phyloP scores from a whole-genome alignment of 1,284 basidiomycete species.

The Rhodotorula sp. region DNA sequence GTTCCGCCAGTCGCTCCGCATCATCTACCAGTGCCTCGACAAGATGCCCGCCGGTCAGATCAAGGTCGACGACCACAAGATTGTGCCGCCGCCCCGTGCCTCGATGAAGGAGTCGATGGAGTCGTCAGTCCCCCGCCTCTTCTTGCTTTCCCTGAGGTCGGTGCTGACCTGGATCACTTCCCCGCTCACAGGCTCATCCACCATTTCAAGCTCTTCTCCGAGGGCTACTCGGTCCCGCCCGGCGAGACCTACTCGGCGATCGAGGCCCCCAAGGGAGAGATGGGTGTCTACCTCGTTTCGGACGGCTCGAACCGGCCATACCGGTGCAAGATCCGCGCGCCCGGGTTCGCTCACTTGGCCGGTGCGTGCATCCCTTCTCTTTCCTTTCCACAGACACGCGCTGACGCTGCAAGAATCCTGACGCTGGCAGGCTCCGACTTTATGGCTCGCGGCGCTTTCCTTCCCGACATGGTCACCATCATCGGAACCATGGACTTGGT shows the following conservation, averaged over 20 bases:
- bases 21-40: slow-evolving; percentile 88
- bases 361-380: background rate
- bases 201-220: slow-evolving; percentile 94
- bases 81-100: slow-evolving; percentile 92
- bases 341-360: slow-evolving; percentile 54
- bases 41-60: slow-evolving; percentile 92
- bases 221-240: slow-evolving; percentile 96
- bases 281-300: slow-evolving; percentile 89
- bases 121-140: slow-evolving; percentile 1
- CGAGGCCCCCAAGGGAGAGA: slow-evolving; percentile 98
- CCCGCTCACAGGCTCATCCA: slow-evolving; percentile 68
- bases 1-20: slow-evolving; percentile 89
- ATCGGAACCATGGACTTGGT: slow-evolving; percentile 76
- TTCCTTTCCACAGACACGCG: slow-evolving; percentile 49
- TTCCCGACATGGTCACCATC: slow-evolving; percentile 75
- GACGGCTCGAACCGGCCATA: slow-evolving; percentile 88
- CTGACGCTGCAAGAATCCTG: slow-evolving; percentile 56
- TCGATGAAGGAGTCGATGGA: slow-evolving; percentile 99
- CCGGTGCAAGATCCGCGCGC: slow-evolving; percentile 89
- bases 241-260: slow-evolving; percentile 97
- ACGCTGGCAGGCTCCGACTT: slow-evolving; percentile 61
- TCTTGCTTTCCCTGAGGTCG: too few species aligned
- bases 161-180: too few species aligned
- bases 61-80: slow-evolving; percentile 97
- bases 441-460: slow-evolving; percentile 81